A percentile compares a stretch with the other conserved stretches of the same genome.
phyloP scores from a whole-genome alignment of 2,329 filamentous ascomycete species.

The Botrytis fabae region DNA sequence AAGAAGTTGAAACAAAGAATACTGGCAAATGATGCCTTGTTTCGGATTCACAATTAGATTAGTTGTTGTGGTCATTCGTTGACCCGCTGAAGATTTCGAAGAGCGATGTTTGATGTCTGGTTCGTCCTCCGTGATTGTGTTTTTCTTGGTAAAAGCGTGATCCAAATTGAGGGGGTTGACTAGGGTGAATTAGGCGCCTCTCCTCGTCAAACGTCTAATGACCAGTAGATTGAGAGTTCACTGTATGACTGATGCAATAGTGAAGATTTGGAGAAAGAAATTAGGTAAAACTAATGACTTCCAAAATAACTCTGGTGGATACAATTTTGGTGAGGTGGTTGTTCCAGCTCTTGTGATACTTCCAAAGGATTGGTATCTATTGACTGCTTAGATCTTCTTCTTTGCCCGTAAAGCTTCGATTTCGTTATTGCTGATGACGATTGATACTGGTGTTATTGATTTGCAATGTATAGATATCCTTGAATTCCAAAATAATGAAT shows the following conservation, averaged over 20 bases:
- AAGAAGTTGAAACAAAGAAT: background rate
- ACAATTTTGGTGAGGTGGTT: background rate
- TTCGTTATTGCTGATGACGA: background rate
- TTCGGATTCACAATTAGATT: constrained; percentile 3
- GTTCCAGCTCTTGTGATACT: constrained; percentile 1
- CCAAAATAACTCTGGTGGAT: constrained; percentile 3
- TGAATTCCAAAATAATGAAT: background rate
- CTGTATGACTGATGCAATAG: background rate
- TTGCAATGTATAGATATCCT: background rate
- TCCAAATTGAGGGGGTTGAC: background rate
- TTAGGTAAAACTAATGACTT: background rate
- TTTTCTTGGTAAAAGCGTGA: background rate
- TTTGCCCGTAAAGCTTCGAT: background rate
- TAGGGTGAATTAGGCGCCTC: constrained; percentile 13
- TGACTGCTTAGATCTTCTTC: background rate
- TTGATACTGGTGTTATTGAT: background rate
- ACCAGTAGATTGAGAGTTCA: constrained; percentile 7
- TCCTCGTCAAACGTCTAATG: background rate
- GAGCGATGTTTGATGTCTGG: background rate
- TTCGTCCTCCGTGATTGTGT: background rate
- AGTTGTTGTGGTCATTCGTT: background rate
- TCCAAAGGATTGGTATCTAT: constrained; percentile 1
- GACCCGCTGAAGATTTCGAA: background rate
- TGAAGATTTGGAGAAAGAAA: background rate
- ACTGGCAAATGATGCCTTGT: background rate